Conservation (phyloP, 768 basidiomycete species). For the Suillus variegatus region DNA sequence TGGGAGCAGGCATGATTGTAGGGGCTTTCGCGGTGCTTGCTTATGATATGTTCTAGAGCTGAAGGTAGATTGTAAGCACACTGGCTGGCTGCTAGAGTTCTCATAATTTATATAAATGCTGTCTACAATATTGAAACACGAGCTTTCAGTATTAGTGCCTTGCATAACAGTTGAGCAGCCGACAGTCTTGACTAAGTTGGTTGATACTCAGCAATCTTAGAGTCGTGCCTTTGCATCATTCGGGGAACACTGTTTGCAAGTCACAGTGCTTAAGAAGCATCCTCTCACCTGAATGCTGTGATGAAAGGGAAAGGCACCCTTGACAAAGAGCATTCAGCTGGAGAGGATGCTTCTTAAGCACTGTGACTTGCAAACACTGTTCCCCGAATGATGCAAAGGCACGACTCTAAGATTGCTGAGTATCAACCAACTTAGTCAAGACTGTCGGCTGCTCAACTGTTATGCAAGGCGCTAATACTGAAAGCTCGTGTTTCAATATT, state of each 20-base stretch:
- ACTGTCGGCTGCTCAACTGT: not conserved
- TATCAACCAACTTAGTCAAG: not conserved
- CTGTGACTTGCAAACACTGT: not conserved
- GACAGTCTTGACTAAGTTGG: not conserved
- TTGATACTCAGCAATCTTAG: not conserved
- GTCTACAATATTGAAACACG: no score
- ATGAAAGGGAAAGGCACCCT: no score
- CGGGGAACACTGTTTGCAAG: not conserved
- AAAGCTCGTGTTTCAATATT: no score
- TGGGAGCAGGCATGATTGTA: slow-evolving; percentile 80
- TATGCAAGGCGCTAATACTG: not conserved
- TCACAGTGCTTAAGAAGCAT: not conserved
- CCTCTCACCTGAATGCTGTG: no score
- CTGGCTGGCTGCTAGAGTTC: no score
- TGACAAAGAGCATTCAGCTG: no score
- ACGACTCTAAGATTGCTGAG: slow-evolving; percentile 1
- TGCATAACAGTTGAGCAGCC: not conserved
- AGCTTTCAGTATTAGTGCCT: not conserved
- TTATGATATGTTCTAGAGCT: slow-evolving; percentile 60
- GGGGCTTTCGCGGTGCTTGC: slow-evolving; percentile 80
- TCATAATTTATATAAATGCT: no score
- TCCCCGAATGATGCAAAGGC: not conserved
- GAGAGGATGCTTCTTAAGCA: not conserved
- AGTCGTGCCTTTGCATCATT: slow-evolving; percentile 1
- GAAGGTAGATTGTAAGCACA: slow-evolving; percentile 5